Percentiles rank a stretch among this genome's conserved stretches.
These are phyloP conservation scores for Talaromyces ruber DNA, from an alignment of 495 filamentous ascomycete genomes.

Conservation along the genomic window DNA sequence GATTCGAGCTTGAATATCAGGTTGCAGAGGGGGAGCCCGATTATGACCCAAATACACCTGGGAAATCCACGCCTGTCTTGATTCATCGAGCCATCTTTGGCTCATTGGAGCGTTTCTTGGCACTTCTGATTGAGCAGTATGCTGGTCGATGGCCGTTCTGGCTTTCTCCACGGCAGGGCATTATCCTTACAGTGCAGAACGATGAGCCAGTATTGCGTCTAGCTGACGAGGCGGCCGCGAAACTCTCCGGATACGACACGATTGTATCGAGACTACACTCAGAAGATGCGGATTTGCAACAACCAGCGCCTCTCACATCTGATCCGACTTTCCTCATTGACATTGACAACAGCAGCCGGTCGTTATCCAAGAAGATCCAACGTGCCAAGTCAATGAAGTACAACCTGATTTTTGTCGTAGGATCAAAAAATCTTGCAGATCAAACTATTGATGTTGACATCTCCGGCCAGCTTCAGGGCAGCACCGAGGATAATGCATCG, in stretches of 20 bases:
- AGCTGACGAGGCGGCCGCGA: slow-evolving; percentile 38
- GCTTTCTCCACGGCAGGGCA: slow-evolving; percentile 75
- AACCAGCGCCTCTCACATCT: slow-evolving; percentile 24
- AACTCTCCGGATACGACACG: slow-evolving; percentile 26
- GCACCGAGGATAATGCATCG: slow-evolving; percentile 19
- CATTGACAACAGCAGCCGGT: slow-evolving; percentile 55
- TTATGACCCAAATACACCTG: slow-evolving; percentile 64
- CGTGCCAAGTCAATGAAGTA: slow-evolving; percentile 68
- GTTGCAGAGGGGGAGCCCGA: slow-evolving; percentile 43
- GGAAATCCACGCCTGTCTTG: slow-evolving; percentile 66
- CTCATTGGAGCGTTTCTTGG: slow-evolving; percentile 79
- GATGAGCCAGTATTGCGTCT: slow-evolving; percentile 47
- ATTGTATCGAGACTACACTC: slow-evolving; percentile 12
- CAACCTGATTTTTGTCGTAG: slow-evolving; percentile 66
- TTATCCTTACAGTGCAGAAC: slow-evolving; percentile 69
- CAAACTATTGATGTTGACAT: slow-evolving; percentile 36
- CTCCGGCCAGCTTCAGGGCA: slow-evolving; percentile 37
- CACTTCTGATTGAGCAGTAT: slow-evolving; percentile 79
- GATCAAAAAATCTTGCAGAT: slow-evolving; percentile 44
- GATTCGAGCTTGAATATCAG: slow-evolving; percentile 69
- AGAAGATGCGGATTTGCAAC: slow-evolving; percentile 12
- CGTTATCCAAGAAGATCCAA: slow-evolving; percentile 58
- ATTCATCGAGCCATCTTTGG: slow-evolving; percentile 86
- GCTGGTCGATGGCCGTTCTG: slow-evolving; percentile 83
- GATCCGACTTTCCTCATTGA: slow-evolving; percentile 58